Conservation (phyloP, 495 filamentous ascomycete species). For the Cenococcum geophilum region DNA sequence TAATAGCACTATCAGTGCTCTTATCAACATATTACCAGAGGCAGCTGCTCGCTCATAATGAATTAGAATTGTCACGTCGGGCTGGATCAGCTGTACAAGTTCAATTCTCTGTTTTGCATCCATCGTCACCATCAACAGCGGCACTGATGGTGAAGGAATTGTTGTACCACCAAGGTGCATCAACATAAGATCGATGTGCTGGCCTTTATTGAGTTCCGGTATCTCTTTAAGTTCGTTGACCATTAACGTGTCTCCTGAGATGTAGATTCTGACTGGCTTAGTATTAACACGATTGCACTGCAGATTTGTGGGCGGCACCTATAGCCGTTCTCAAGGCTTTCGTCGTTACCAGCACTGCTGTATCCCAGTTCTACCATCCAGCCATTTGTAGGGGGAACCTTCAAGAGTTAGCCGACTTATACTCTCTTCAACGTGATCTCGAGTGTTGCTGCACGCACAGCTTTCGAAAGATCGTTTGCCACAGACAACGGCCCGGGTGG, state of each 20-base stretch:
- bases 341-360: not conserved
- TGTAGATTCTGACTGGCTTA: constrained; percentile 49
- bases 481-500: constrained; percentile 46
- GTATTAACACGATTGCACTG: not conserved
- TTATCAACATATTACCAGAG: too few relatives aligned
- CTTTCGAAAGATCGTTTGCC: constrained; percentile 53
- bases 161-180: constrained; percentile 62
- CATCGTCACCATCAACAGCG: constrained; percentile 67
- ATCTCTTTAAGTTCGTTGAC: constrained; percentile 59
- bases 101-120: constrained; percentile 58
- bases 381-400: constrained; percentile 65
- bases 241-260: constrained; percentile 66
- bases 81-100: constrained; percentile 54
- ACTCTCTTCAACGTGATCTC: not conserved
- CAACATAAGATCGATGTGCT: constrained; percentile 62
- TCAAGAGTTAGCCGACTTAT: not conserved
- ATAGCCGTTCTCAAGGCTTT: constrained; percentile 47
- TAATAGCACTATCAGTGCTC: constrained; percentile 12
- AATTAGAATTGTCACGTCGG: constrained; percentile 62
- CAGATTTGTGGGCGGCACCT: not conserved
- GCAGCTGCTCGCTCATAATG: constrained; percentile 51
- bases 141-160: constrained; percentile 53
- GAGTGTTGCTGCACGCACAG: constrained; percentile 41
- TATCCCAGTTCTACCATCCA: constrained; percentile 65
- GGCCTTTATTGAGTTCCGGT: constrained; percentile 44